These are phyloP conservation scores for Entonaema liquescens DNA, from an alignment of 495 filamentous ascomycete genomes.

Conservation along the genomic window DNA sequence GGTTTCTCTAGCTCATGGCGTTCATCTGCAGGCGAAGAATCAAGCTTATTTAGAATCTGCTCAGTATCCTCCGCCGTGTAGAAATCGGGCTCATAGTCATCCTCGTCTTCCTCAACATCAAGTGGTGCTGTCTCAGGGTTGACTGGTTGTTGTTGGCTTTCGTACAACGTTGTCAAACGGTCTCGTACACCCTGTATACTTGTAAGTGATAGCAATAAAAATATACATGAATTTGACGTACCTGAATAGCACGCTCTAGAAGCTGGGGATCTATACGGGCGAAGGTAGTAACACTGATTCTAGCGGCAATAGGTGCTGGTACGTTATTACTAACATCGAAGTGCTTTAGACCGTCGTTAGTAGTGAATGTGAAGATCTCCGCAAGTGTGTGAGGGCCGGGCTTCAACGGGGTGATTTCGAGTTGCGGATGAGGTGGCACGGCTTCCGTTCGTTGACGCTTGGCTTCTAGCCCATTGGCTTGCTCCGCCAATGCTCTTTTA, in stretches of 20 bases:
- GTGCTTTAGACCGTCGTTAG: conserved; percentile 71
- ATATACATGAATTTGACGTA: conserved; percentile 59
- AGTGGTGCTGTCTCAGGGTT: conserved; percentile 59
- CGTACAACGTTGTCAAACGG: conserved; percentile 50
- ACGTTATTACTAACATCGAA: conserved; percentile 82
- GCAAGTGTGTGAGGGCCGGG: conserved; percentile 78
- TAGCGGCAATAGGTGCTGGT: conserved; percentile 75
- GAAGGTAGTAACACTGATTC: conserved; percentile 77
- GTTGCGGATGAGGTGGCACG: conserved; percentile 45
- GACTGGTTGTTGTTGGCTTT: conserved; percentile 50
- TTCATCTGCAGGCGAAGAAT: conserved; percentile 67
- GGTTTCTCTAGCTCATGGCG: conserved; percentile 42
- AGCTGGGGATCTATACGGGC: conserved; percentile 67
- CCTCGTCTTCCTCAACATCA: conserved; percentile 80
- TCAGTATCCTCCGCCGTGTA: conserved; percentile 74
- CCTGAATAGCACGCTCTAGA: conserved; percentile 74
- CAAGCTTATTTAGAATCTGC: conserved; percentile 74
- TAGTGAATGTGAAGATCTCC: conserved; percentile 84
- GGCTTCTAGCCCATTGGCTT: conserved; percentile 65
- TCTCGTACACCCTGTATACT: conserved; percentile 48
- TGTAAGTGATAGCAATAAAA: conserved; percentile 50
- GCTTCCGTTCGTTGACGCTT: conserved; percentile 51
- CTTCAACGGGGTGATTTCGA: conserved; percentile 71
- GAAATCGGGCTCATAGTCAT: conserved; percentile 89
- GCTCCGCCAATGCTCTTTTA: conserved; percentile 77